phyloP scores from a whole-genome alignment of 805 yeast genomes.

The Barnettozyma pratensis region DNA sequence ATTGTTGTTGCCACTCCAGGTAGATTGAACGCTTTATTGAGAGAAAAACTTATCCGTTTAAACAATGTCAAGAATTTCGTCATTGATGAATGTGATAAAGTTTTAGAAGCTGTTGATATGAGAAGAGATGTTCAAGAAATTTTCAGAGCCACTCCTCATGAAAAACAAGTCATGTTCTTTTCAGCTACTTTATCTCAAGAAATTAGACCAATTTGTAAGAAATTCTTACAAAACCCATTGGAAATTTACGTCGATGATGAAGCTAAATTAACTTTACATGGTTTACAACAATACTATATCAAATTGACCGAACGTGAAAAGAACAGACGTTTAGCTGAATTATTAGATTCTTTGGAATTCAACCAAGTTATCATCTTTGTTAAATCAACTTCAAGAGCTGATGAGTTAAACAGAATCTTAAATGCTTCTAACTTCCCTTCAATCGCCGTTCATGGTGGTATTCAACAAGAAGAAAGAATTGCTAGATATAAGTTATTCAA shows the following conservation, averaged over 20 bases:
- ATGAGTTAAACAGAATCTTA: conserved; percentile 82
- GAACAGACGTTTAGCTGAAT: conserved; percentile 87
- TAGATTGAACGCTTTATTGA: conserved; percentile 88
- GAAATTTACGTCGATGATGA: conserved; percentile 98
- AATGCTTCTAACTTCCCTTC: conserved; percentile 95
- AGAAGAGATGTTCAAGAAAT: conserved; percentile 98
- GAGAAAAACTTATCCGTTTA: conserved; percentile 84
- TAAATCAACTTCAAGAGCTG: conserved; percentile 85
- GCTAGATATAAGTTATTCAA: conserved; percentile 93
- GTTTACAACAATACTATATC: conserved; percentile 93
- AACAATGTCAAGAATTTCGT: conserved; percentile 91
- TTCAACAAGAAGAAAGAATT: conserved; percentile 97
- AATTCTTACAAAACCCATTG: conserved; percentile 96
- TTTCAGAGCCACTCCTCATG: conserved; percentile 95
- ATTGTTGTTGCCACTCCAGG: conserved; percentile 98
- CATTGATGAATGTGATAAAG: conserved; percentile 98
- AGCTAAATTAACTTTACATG: conserved; percentile 94
- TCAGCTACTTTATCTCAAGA: conserved; percentile 94
- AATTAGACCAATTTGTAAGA: conserved; percentile 94
- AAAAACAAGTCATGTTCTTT: conserved; percentile 99
- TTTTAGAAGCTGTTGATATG: conserved; percentile 87
- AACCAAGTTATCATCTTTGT: conserved; percentile 98
- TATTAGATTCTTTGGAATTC: conserved; percentile 91
- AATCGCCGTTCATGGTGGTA: conserved; percentile 91
- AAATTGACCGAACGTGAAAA: conserved; percentile 87